These are phyloP conservation scores for Xylaria sp. DNA, from an alignment of 2,329 filamentous ascomycete species.

Conservation along the genomic window DNA sequence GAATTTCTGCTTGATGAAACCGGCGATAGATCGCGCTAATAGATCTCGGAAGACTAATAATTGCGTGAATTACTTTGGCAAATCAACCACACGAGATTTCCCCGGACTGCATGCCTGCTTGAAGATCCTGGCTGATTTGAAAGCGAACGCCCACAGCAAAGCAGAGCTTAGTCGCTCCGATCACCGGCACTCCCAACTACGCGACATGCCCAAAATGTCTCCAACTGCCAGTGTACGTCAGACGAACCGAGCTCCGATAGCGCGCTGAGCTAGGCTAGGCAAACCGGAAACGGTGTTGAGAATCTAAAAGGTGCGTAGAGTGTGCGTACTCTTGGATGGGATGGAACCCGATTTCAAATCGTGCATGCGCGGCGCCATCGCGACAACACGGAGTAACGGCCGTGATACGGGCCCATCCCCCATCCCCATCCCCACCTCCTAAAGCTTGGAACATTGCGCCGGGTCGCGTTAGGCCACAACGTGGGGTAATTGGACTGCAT, in stretches of 20 bases:
- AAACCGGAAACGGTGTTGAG: not conserved
- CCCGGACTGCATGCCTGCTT: conserved; percentile 17
- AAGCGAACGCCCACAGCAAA: conserved; percentile 7
- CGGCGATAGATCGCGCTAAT: conserved; percentile 9
- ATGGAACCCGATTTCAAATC: conserved; percentile 10
- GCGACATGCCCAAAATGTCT: conserved; percentile 6
- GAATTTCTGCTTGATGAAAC: conserved; percentile 2
- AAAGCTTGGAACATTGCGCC: conserved; percentile 26
- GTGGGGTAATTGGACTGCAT: conserved; percentile 42
- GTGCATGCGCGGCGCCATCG: conserved; percentile 3
- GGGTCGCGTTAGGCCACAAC: conserved; percentile 40
- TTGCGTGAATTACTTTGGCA: not conserved
- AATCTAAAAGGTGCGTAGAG: conserved; percentile 10
- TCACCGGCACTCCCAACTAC: conserved; percentile 16
- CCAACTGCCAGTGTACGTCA: conserved; percentile 12
- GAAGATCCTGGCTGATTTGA: conserved; percentile 11
- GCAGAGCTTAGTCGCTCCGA: conserved; percentile 19
- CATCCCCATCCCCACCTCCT: no score
- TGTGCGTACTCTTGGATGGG: conserved; percentile 16
- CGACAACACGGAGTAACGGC: conserved; percentile 11
- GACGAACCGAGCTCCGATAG: conserved; percentile 11
- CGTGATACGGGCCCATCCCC: conserved; percentile 15
- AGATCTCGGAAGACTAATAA: conserved; percentile 10
- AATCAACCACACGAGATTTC: conserved; percentile 9
- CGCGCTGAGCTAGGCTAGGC: conserved; percentile 7